Percentiles rank a stretch among this genome's conserved stretches.
These are phyloP conservation scores for Berberis thunbergii DNA, from an alignment of 164 flowering plant species.

Conservation along the genomic window DNA sequence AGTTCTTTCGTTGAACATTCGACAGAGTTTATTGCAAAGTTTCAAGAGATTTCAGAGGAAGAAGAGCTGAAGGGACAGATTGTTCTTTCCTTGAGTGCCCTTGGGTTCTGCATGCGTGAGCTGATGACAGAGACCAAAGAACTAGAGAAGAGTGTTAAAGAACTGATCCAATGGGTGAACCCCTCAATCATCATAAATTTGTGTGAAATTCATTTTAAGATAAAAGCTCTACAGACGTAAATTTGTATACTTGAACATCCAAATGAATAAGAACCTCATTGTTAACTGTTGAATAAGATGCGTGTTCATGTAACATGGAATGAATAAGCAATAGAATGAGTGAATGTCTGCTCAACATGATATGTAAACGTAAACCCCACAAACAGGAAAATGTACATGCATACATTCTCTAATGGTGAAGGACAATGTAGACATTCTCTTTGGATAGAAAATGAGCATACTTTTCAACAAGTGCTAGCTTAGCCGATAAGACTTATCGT, in stretches of 20 bases:
- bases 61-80: conserved; percentile 29
- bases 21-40: conserved; percentile 18
- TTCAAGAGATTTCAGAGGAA: conserved; percentile 16
- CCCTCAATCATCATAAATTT: conserved; percentile 37
- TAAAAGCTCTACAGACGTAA: conserved; percentile 19
- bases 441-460: no score
- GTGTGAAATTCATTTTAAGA: conserved; percentile 41
- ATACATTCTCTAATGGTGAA: no score
- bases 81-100: conserved; percentile 35
- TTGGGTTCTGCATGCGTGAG: conserved; percentile 58
- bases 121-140: conserved; percentile 42
- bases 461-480: no score
- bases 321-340: no score
- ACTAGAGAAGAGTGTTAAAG: conserved; percentile 46
- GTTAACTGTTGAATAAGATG: no score
- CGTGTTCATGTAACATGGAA: no score
- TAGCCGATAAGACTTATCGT: no score
- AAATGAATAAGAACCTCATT: no score
- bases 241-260: background rate
- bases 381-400: no score
- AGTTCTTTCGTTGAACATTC: conserved; percentile 36
- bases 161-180: conserved; percentile 65
- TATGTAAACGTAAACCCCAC: no score
- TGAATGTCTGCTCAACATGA: no score
- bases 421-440: no score